These are phyloP conservation scores for Tetraselmis striata DNA, from an alignment of 139 green algal species.

Conservation along the genomic window DNA sequence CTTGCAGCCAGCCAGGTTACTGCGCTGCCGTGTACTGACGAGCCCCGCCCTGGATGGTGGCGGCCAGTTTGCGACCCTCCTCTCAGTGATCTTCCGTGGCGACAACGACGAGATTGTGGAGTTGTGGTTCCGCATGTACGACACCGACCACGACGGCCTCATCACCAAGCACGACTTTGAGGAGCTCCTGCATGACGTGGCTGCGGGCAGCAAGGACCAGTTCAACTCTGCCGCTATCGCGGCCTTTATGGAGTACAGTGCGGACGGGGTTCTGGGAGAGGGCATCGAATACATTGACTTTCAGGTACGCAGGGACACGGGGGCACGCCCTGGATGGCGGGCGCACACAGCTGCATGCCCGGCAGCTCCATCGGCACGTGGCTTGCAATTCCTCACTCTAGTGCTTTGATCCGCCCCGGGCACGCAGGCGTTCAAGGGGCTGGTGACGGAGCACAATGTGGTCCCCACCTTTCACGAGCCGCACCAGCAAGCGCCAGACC, in stretches of 20 bases:
- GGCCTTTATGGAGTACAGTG: slow-evolving; percentile 3
- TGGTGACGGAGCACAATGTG: slow-evolving; percentile 28
- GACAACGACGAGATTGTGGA: slow-evolving; percentile 27
- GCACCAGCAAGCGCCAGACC: slow-evolving; percentile 26
- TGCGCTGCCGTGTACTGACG: background rate
- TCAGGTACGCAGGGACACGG: background rate
- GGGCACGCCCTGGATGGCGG: slow-evolving; percentile 15
- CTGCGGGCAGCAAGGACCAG: background rate
- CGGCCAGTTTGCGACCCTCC: background rate
- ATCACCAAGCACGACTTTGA: slow-evolving; percentile 22
- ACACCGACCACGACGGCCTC: slow-evolving; percentile 9
- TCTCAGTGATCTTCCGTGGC: slow-evolving; percentile 13
- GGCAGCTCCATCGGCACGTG: no score
- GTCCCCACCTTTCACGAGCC: slow-evolving; percentile 25
- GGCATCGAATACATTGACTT: background rate
- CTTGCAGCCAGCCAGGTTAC: background rate
- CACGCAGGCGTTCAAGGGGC: slow-evolving; percentile 19
- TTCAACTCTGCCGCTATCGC: background rate
- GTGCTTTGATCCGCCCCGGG: no score
- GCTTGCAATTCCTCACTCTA: no score
- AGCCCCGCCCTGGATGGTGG: background rate
- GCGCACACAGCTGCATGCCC: no score
- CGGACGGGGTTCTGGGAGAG: background rate
- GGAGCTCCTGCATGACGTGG: slow-evolving; percentile 24
- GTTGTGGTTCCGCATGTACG: slow-evolving; percentile 33